Conservation (phyloP, 176 grass and related monocot genomes). For the Poa annua region DNA sequence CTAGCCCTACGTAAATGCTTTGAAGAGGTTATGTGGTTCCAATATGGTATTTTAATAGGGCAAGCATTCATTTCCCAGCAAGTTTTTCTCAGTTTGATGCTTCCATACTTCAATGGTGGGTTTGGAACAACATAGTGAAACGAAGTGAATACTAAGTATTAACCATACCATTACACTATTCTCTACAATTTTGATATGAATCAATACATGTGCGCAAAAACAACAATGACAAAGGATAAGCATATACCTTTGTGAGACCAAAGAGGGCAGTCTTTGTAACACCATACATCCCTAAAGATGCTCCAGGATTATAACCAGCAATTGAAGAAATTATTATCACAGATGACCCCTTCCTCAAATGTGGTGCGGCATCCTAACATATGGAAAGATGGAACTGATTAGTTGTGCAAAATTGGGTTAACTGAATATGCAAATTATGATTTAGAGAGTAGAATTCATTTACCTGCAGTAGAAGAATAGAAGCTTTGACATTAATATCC, state of each 20-base stretch:
- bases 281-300: constrained; percentile 80
- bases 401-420: neutral
- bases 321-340: constrained; percentile 93
- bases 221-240: constrained; percentile 18
- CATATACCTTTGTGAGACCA: constrained; percentile 87
- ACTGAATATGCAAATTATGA: constrained; percentile 20
- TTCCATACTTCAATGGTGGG: neutral
- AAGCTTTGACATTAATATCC: constrained; percentile 94
- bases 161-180: neutral
- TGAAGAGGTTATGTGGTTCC: neutral
- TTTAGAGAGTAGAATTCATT: constrained; percentile 19
- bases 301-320: constrained; percentile 74
- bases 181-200: neutral
- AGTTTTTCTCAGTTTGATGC: neutral
- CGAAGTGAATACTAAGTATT: constrained; percentile 15
- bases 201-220: neutral
- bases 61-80: neutral
- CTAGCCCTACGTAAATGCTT: constrained; percentile 4
- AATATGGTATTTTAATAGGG: neutral
- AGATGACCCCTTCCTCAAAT: constrained; percentile 80
- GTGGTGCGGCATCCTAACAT: constrained; percentile 62
- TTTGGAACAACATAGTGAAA: neutral
- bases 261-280: constrained; percentile 98
- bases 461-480: constrained; percentile 89
- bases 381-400: constrained; percentile 9